phyloP scores from a whole-genome alignment of 805 yeast species.

The Lipomyces yamanashiensis region DNA sequence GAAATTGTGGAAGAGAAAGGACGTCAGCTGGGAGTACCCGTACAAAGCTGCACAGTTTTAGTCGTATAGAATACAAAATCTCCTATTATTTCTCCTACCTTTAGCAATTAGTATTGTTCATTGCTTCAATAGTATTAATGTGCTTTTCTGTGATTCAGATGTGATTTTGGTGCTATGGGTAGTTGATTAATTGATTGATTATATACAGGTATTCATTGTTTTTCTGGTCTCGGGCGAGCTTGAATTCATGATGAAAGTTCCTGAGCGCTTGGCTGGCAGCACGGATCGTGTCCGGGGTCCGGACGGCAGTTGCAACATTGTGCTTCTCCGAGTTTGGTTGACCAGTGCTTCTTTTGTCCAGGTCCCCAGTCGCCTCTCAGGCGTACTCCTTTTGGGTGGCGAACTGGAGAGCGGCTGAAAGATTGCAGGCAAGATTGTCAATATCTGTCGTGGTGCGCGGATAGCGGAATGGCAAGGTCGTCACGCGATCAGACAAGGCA shows the following conservation, averaged over 20 bases:
- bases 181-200: no score
- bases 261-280: background rate
- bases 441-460: background rate
- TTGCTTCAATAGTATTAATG: no score
- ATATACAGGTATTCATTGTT: background rate
- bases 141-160: no score
- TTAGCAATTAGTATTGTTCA: no score
- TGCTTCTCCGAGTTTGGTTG: background rate
- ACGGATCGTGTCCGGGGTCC: background rate
- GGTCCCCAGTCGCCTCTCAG: background rate
- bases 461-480: background rate
- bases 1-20: conserved; percentile 85
- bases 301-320: background rate
- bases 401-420: background rate
- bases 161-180: no score
- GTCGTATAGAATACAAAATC: background rate
- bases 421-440: background rate
- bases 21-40: conserved; percentile 82
- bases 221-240: background rate
- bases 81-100: no score
- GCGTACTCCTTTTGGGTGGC: background rate
- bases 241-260: background rate
- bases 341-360: background rate
- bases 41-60: conserved; percentile 49
- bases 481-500: background rate